phyloP scores from a whole-genome alignment of 306 rosid species.

The Calophaca sinica region DNA sequence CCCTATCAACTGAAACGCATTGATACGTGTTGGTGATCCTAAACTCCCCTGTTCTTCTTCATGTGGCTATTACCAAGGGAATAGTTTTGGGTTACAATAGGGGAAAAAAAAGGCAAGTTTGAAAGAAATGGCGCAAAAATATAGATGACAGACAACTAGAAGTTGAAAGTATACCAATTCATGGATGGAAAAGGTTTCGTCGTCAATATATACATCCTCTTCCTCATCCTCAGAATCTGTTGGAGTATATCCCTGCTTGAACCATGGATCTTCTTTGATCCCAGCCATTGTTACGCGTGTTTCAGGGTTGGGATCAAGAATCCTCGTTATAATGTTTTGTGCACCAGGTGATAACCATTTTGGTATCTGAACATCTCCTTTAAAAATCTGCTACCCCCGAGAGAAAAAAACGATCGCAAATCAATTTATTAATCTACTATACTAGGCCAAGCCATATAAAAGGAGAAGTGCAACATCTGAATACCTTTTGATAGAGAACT shows the following conservation, averaged over 20 bases:
- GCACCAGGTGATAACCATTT: constrained; percentile 82
- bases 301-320: constrained; percentile 84
- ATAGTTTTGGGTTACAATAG: constrained; percentile 33
- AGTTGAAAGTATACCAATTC: constrained; percentile 58
- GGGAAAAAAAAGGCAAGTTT: neutral
- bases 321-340: constrained; percentile 66
- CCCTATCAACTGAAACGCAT: constrained; percentile 94
- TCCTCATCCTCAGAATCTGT: constrained; percentile 74
- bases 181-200: constrained; percentile 60
- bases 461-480: constrained; percentile 23
- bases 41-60: constrained; percentile 59
- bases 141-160: neutral
- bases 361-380: constrained; percentile 75
- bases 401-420: neutral
- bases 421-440: neutral
- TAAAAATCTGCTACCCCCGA: constrained; percentile 65
- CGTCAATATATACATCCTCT: constrained; percentile 55
- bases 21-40: constrained; percentile 64
- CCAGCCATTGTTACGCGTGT: constrained; percentile 67
- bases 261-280: constrained; percentile 89
- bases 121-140: constrained; percentile 4
- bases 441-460: neutral
- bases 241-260: constrained; percentile 69
- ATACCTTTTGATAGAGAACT: constrained; percentile 92
- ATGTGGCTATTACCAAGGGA: constrained; percentile 54